phyloP scores from a whole-genome alignment of 2,329 filamentous ascomycete species.

The Trichoderma sp. region DNA sequence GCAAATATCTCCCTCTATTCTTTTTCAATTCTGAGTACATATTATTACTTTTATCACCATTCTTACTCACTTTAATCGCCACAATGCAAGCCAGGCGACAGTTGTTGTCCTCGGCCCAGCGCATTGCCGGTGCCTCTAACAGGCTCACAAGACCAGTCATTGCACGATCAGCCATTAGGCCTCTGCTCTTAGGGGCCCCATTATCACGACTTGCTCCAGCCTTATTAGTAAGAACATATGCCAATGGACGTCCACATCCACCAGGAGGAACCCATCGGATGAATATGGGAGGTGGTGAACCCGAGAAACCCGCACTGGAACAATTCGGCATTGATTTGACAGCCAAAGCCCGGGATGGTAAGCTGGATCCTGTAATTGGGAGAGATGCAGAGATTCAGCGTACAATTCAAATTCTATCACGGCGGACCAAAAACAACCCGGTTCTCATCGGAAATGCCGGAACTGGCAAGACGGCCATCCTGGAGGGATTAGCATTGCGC shows the following conservation, averaged over 20 bases:
- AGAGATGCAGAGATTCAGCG: conserved; percentile 88
- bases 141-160: conserved; percentile 35
- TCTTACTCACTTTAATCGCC: conserved; percentile 6
- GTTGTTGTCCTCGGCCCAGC: conserved; percentile 41
- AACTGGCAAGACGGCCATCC: conserved; percentile 90
- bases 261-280: conserved; percentile 93
- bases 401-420: conserved; percentile 89
- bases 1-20: background rate
- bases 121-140: conserved; percentile 36
- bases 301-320: conserved; percentile 82
- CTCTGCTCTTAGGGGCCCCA: conserved; percentile 20
- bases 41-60: background rate
- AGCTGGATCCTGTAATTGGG: conserved; percentile 94
- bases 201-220: conserved; percentile 40
- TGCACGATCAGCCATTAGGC: conserved; percentile 26
- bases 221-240: conserved; percentile 54
- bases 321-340: conserved; percentile 92
- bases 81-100: conserved; percentile 47
- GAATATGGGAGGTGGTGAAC: conserved; percentile 73
- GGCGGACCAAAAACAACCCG: conserved; percentile 93
- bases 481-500: conserved; percentile 85
- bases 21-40: background rate
- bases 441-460: conserved; percentile 91
- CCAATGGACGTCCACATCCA: conserved; percentile 77
- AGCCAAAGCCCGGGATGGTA: conserved; percentile 78